These are phyloP conservation scores for Ogataea ramenticola DNA, from an alignment of 805 yeast genomes.

Conservation along the genomic window DNA sequence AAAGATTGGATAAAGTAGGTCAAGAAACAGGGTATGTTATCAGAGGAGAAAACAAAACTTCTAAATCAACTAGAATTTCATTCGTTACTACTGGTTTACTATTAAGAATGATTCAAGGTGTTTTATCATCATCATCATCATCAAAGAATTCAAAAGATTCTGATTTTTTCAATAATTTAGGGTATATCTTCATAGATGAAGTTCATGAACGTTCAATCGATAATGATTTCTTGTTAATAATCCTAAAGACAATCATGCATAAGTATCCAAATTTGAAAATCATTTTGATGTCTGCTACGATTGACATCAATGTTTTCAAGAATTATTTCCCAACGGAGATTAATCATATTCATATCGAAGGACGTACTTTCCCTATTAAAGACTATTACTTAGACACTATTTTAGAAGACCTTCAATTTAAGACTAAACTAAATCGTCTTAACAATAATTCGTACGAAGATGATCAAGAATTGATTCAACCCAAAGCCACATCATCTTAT, in stretches of 20 bases:
- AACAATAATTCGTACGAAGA: constrained; percentile 5
- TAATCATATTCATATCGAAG: constrained; percentile 72
- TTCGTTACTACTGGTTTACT: constrained; percentile 93
- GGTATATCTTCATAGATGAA: constrained; percentile 81
- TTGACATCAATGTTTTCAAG: constrained; percentile 60
- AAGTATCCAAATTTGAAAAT: constrained; percentile 52
- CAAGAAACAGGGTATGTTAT: constrained; percentile 83
- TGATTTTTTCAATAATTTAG: constrained; percentile 44
- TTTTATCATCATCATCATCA: constrained; percentile 23
- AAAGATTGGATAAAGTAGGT: constrained; percentile 59
- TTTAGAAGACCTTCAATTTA: constrained; percentile 49
- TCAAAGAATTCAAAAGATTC: constrained; percentile 16
- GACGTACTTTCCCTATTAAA: constrained; percentile 87
- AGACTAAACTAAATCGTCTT: constrained; percentile 25
- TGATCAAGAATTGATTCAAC: constrained; percentile 34
- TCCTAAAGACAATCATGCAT: constrained; percentile 55
- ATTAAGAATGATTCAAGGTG: constrained; percentile 69
- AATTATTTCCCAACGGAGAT: constrained; percentile 51
- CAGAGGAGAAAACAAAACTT: constrained; percentile 77
- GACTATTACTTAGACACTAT: constrained; percentile 70
- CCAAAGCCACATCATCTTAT: constrained; percentile 58
- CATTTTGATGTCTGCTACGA: constrained; percentile 91
- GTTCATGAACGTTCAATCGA: constrained; percentile 96
- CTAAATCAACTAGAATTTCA: constrained; percentile 58
- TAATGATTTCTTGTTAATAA: constrained; percentile 74